Evolutionary conservation across 2,329 filamentous ascomycete species (phyloP).

Genomic region (Ceratocystis diversiconidia): DNA sequence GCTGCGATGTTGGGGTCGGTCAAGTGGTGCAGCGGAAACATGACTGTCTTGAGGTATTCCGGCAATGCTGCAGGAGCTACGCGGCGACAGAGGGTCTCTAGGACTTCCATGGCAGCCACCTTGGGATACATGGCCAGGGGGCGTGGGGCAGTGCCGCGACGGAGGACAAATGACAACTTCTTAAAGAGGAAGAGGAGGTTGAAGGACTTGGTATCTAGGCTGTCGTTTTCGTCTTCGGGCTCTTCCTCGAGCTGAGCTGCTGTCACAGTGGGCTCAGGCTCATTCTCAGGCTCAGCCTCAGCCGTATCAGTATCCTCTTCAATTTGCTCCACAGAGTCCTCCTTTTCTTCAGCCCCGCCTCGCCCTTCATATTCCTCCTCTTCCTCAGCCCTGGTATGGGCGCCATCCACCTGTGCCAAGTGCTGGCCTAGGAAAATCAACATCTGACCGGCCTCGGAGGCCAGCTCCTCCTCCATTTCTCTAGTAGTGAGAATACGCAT

Average conservation of each 20-base stretch:
- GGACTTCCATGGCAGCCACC: constrained; percentile 57
- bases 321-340: constrained; percentile 28
- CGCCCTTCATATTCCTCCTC: constrained; percentile 31
- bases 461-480: constrained; percentile 59
- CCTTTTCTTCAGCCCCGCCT: constrained; percentile 24
- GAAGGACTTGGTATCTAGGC: constrained; percentile 20
- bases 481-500: constrained; percentile 43
- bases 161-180: constrained; percentile 63
- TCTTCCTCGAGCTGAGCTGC: constrained; percentile 2
- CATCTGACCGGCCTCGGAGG: constrained; percentile 64
- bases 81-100: constrained; percentile 54
- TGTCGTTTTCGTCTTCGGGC: constrained; percentile 14
- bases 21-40: constrained; percentile 59
- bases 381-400: constrained; percentile 27
- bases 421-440: constrained; percentile 63
- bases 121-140: constrained; percentile 56
- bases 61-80: constrained; percentile 43
- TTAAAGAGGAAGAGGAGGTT: constrained; percentile 61
- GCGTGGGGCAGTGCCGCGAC: constrained; percentile 55
- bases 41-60: constrained; percentile 46
- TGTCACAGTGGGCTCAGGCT: constrained; percentile 25
- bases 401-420: constrained; percentile 26
- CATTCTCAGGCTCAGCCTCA: constrained; percentile 28
- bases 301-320: constrained; percentile 22
- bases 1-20: constrained; percentile 64